Evolutionary conservation across 75 land plant species (phyloP), one percentile per base, ranked within the genome.

Genomic region (Selaginella tamariscina): DNA sequence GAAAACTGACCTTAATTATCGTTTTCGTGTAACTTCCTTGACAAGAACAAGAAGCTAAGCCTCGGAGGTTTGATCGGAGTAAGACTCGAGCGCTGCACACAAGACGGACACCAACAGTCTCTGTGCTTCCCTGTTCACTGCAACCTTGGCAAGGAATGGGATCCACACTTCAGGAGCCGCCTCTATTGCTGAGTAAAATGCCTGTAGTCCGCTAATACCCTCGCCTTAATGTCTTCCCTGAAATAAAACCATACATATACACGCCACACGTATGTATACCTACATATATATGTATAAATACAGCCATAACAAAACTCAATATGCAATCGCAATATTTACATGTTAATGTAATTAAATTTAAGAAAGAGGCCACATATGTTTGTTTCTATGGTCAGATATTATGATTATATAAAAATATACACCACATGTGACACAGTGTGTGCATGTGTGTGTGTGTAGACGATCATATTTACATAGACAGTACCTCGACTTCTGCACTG

Each of bases 101-200:
- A 82, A 26, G 0, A 89, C 55, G 29, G 78, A 80, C 18, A 70
- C 32, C 2, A 67, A 32, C 65, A 90, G 85, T 2, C 2, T 73
- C 32, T 78, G 85, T 30, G 80, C 69, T 64, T 90, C 87, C 0
- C 81, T 79, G 54, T 74, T 90, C 28, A 79, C 13, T 1, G 80
- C 56, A 55, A 83, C 30, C 31, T 82, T 75, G 23, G 81, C 33
- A n/a, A 86, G 32, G 80, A 86, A 75, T 0, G 80, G 75, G 0
- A 80, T 68, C 96, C 96, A 90, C 27, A 83, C 69, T 24, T 84
- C 84, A 1, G 89, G 96, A 0, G 89, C 85, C 67, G 85, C 68
- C 21, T 67, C 69, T 8, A 86, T 72, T 39, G 96, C 89, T 54
- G 54, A 59, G 15, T 31, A 31, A 55, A 90, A 73, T 26, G 78